A percentile compares a stretch with the other conserved stretches of the same genome.
phyloP scores from a whole-genome alignment of 768 basidiomycete genomes.

The Nidularia pulvinata region DNA sequence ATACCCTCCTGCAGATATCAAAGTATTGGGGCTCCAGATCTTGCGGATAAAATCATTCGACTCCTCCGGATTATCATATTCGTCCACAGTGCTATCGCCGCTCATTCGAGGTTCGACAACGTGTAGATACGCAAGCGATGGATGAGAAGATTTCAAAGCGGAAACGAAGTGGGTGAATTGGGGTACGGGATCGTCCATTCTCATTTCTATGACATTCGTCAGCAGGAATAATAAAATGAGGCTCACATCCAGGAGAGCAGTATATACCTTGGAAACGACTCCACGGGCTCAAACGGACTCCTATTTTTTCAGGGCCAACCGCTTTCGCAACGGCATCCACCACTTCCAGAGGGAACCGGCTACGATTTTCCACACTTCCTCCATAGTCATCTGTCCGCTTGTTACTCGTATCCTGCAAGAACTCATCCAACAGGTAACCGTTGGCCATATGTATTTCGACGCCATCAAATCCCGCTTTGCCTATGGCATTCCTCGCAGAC shows the following conservation, averaged over 20 bases:
- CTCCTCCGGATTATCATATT: neutral
- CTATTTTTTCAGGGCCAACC: constrained; percentile 42
- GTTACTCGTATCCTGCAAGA: constrained; percentile 58
- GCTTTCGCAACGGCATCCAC: constrained; percentile 47
- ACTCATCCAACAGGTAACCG: constrained; percentile 58
- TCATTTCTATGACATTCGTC: constrained; percentile 21
- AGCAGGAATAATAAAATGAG: neutral
- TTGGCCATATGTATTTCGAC: constrained; percentile 46
- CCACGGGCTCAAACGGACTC: constrained; percentile 43
- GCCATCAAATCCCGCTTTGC: constrained; percentile 69
- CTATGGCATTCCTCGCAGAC: constrained; percentile 55
- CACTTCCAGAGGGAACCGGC: constrained; percentile 56
- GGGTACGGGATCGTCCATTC: constrained; percentile 28
- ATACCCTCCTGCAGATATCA: constrained; percentile 29
- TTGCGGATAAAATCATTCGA: constrained; percentile 17
- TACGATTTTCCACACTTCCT: constrained; percentile 60
- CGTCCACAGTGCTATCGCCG: neutral
- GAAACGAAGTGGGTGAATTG: constrained; percentile 30
- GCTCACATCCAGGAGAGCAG: neutral
- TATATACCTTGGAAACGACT: constrained; percentile 23
- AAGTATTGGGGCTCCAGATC: constrained; percentile 17
- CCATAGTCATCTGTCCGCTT: constrained; percentile 66
- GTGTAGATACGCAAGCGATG: constrained; percentile 41
- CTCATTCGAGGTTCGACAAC: constrained; percentile 23
- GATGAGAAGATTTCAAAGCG: constrained; percentile 18